These are phyloP conservation scores for Fusarium sambucinum DNA, from an alignment of 2,329 filamentous ascomycete genomes.

Conservation along the genomic window DNA sequence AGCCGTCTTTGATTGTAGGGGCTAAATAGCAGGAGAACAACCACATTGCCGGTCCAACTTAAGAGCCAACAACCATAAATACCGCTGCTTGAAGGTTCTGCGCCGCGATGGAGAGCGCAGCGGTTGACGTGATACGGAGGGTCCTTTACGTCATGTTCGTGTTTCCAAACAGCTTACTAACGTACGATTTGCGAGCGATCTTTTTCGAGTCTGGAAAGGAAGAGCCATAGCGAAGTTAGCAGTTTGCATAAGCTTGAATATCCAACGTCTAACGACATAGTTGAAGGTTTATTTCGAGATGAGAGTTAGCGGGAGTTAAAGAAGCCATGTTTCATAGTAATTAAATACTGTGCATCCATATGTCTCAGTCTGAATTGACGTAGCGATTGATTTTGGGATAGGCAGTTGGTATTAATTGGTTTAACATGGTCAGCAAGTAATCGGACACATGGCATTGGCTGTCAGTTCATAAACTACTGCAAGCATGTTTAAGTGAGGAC, in stretches of 20 bases:
- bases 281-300: constrained; percentile 10
- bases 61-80: constrained; percentile 18
- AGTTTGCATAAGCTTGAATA: constrained; percentile 2
- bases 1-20: constrained; percentile 20
- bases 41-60: constrained; percentile 24
- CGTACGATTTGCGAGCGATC: constrained; percentile 23
- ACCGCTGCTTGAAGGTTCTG: constrained; percentile 1
- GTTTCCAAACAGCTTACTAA: constrained; percentile 7
- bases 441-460: constrained; percentile 29
- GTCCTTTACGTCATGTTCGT: constrained; percentile 34
- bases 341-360: neutral
- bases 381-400: neutral
- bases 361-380: neutral
- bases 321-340: constrained; percentile 16
- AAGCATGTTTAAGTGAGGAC: constrained; percentile 7
- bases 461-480: neutral
- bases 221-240: neutral
- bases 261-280: constrained; percentile 5
- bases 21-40: constrained; percentile 28
- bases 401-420: neutral
- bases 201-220: neutral
- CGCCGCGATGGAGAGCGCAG: constrained; percentile 8
- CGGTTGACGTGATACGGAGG: constrained; percentile 35
- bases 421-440: constrained; percentile 33
- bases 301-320: constrained; percentile 37